A percentile compares a stretch with the other conserved stretches of the same genome.
Evolutionary conservation across 345 rosid genomes (phyloP).

Genomic region (Citrus glauca): DNA sequence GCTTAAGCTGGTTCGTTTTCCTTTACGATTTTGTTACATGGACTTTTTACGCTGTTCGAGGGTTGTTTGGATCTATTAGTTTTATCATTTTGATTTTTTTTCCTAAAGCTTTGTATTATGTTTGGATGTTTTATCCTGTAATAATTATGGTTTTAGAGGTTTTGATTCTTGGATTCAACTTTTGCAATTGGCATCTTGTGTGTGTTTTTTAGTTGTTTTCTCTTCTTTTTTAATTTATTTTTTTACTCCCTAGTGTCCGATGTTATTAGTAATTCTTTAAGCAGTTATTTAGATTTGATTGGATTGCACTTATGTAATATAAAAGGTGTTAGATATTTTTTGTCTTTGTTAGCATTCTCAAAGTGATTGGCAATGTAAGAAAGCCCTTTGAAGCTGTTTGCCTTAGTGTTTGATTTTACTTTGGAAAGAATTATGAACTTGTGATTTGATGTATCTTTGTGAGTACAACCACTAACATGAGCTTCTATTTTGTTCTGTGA

Average conservation of each 20-base stretch:
- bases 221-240: background rate
- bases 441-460: background rate
- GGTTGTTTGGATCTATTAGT: background rate
- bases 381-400: background rate
- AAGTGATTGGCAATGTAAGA: background rate
- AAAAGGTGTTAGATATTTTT: background rate
- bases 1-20: slow-evolving; percentile 76
- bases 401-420: background rate
- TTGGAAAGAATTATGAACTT: background rate
- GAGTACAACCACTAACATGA: background rate
- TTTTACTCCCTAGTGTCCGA: no score
- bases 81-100: background rate
- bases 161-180: background rate
- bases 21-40: background rate
- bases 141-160: background rate
- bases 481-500: background rate
- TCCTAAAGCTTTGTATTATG: background rate
- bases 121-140: background rate
- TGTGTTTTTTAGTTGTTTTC: background rate
- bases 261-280: background rate
- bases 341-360: background rate
- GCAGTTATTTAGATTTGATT: background rate
- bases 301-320: background rate
- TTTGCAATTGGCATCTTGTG: background rate
- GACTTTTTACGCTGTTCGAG: background rate